Conservation (phyloP, 2,329 filamentous ascomycete species). For the Grosmannia clavigera region DNA sequence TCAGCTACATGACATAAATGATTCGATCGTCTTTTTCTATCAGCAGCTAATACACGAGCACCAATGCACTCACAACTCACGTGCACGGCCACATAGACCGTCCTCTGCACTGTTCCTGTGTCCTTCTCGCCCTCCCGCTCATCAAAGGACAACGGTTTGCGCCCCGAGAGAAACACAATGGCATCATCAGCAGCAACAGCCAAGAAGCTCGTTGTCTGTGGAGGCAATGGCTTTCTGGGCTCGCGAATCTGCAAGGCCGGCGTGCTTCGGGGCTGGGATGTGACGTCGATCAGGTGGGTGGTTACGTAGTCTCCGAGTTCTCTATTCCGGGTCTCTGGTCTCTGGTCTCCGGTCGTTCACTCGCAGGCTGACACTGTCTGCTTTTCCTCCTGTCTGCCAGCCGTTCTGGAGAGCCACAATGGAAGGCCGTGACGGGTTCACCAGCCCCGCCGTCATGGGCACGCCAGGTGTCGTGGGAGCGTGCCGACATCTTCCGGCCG, state of each 20-base stretch:
- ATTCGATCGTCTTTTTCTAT: background rate
- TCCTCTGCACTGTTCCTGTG: background rate
- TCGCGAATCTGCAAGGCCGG: slow-evolving; percentile 84
- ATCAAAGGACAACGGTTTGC: background rate
- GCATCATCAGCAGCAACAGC: slow-evolving; percentile 23
- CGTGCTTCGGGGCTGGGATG: slow-evolving; percentile 75
- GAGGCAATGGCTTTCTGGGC: slow-evolving; percentile 87
- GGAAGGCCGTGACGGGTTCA: slow-evolving; percentile 67
- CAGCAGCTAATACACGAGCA: background rate
- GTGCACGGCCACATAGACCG: background rate
- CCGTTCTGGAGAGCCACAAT: slow-evolving; percentile 80
- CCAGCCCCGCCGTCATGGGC: slow-evolving; percentile 66
- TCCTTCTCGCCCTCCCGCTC: background rate
- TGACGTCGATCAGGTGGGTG: slow-evolving; percentile 75
- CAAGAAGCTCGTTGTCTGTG: slow-evolving; percentile 80
- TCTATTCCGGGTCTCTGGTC: background rate
- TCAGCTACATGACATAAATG: background rate
- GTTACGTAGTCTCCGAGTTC: background rate
- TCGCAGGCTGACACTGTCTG: background rate
- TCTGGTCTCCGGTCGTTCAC: background rate
- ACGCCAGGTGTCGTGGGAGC: slow-evolving; percentile 71
- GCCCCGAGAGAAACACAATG: background rate
- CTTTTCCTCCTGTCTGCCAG: slow-evolving; percentile 30
- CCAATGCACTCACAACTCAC: background rate
- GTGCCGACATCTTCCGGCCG: slow-evolving; percentile 76